Conservation (phyloP, 176 grass and related monocot genomes). For the Avena eriantha region DNA sequence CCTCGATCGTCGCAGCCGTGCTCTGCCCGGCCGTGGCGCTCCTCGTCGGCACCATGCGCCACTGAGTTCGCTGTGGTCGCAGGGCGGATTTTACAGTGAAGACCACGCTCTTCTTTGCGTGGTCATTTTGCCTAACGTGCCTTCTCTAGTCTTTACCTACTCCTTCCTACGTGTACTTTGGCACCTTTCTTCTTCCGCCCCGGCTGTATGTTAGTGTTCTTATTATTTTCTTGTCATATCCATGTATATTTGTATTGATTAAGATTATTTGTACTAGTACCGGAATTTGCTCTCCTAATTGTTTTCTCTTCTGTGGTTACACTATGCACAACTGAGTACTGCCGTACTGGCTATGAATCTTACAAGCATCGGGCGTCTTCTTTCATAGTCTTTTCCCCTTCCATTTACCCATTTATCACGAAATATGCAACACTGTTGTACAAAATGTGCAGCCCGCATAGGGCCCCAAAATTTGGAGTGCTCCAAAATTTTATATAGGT, state of each 20-base stretch:
- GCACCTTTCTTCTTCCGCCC: not conserved
- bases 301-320: not conserved
- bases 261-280: slow-evolving; percentile 28
- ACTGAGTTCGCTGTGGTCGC: slow-evolving; percentile 37
- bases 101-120: not conserved
- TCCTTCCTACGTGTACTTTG: slow-evolving; percentile 5
- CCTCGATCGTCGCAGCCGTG: slow-evolving; percentile 48
- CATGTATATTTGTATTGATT: slow-evolving; percentile 34
- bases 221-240: not conserved
- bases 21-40: slow-evolving; percentile 72
- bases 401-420: no score
- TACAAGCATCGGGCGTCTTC: not conserved
- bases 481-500: no score
- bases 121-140: not conserved
- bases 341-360: not conserved
- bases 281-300: not conserved
- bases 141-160: not conserved
- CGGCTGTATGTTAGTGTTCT: not conserved
- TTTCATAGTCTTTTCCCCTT: no score
- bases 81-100: not conserved
- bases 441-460: no score
- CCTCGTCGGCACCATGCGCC: slow-evolving; percentile 55
- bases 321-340: not conserved
- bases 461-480: no score
- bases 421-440: no score